Percentiles rank a stretch among this genome's conserved stretches.
Conservation (phyloP, 148 eudicot species). For the Heliamphora exappendiculata region DNA sequence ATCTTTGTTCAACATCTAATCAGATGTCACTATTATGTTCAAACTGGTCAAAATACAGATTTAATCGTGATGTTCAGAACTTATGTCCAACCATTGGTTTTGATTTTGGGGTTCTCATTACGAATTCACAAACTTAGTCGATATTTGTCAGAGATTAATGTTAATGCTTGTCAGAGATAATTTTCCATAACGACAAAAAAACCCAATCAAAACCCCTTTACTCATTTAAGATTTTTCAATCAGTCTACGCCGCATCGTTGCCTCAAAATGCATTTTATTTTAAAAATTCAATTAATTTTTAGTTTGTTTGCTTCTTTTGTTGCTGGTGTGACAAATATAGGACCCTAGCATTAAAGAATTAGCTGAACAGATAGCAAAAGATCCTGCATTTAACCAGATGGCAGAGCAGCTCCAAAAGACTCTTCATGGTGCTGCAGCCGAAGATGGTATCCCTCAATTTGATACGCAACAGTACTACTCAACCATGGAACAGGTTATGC, state of each 20-base stretch:
- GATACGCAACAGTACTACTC: conserved; percentile 77
- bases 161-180: too few relatives aligned
- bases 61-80: too few relatives aligned
- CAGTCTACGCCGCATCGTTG: background rate
- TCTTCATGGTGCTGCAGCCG: conserved; percentile 54
- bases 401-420: conserved; percentile 90
- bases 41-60: too few relatives aligned
- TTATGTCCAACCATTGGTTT: too few relatives aligned
- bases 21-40: too few relatives aligned
- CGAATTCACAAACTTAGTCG: too few relatives aligned
- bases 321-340: conserved; percentile 32
- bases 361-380: conserved; percentile 90
- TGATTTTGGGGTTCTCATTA: too few relatives aligned
- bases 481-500: conserved; percentile 96
- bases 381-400: conserved; percentile 89
- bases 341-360: conserved; percentile 95
- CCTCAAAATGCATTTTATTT: background rate
- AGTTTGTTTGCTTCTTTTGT: background rate
- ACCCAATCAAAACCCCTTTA: too few relatives aligned
- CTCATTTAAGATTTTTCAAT: too few relatives aligned
- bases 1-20: too few relatives aligned
- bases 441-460: conserved; percentile 61
- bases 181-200: too few relatives aligned
- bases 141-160: too few relatives aligned
- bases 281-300: background rate